phyloP scores from a whole-genome alignment of 1,284 basidiomycete genomes.

The Irpex sp. region DNA sequence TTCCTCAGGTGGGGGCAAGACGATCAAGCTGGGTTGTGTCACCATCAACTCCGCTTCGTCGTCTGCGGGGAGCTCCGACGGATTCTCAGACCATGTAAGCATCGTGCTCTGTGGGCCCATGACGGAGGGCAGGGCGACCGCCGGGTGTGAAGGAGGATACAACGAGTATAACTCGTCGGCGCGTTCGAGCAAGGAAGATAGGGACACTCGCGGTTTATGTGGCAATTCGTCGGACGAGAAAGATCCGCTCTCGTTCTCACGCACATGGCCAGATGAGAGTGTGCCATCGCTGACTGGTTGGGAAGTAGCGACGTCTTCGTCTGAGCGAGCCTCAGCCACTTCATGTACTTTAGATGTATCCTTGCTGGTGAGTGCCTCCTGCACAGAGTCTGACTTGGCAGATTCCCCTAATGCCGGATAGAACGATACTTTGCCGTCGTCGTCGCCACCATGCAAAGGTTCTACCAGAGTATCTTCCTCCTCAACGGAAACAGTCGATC shows the following conservation, averaged over 20 bases:
- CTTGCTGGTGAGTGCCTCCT: not conserved
- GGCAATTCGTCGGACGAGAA: not conserved
- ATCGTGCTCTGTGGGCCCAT: constrained; percentile 67
- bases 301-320: not conserved
- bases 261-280: not conserved
- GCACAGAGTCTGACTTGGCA: not conserved
- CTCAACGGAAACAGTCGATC: not conserved
- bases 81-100: constrained; percentile 55
- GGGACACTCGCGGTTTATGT: constrained; percentile 28
- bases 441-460: not conserved
- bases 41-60: constrained; percentile 64
- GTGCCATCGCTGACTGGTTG: not conserved
- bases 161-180: constrained; percentile 40
- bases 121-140: constrained; percentile 50
- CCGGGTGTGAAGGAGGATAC: constrained; percentile 44
- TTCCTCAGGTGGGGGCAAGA: constrained; percentile 33
- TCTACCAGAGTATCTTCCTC: not conserved
- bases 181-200: constrained; percentile 38
- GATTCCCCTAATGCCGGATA: not conserved
- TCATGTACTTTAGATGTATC: not conserved
- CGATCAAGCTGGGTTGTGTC: constrained; percentile 45
- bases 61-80: constrained; percentile 40
- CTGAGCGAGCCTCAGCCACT: not conserved
- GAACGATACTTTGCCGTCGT: not conserved
- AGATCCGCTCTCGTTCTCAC: not conserved